These are phyloP conservation scores for Trichoderma sp. DNA, from an alignment of 2,329 filamentous ascomycete genomes.

Conservation along the genomic window DNA sequence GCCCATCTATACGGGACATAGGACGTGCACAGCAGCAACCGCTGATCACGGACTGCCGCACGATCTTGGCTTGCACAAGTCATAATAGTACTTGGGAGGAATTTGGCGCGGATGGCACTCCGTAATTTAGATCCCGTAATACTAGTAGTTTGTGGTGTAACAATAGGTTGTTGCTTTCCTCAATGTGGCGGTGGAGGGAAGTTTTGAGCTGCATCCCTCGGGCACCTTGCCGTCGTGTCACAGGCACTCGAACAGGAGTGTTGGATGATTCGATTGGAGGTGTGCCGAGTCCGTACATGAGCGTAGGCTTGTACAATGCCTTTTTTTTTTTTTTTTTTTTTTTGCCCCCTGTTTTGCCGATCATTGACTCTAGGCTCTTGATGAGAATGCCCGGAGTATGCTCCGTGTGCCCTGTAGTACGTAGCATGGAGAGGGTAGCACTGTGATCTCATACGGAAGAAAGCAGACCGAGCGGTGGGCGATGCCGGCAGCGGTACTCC, in stretches of 20 bases:
- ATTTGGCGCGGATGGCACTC: constrained; percentile 1
- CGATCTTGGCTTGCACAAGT: constrained; percentile 2
- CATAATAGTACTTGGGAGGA: neutral
- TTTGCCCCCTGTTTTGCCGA: neutral
- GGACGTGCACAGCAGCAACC: neutral
- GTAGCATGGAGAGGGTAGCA: neutral
- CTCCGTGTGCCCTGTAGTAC: neutral
- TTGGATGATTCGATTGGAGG: neutral
- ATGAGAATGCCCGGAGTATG: neutral
- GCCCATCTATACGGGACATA: neutral
- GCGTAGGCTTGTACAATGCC: neutral
- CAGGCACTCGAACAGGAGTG: neutral
- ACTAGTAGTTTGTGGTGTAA: neutral
- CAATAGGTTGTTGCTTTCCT: neutral
- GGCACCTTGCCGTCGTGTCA: neutral
- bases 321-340: neutral
- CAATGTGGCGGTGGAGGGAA: neutral
- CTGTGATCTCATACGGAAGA: neutral
- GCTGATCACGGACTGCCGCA: constrained; percentile 2
- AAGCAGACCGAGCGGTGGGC: neutral
- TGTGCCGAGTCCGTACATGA: neutral
- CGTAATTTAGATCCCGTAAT: constrained; percentile 11
- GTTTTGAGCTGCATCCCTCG: neutral
- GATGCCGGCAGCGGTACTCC: neutral
- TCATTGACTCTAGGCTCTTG: neutral